These are phyloP conservation scores for Pythium brassicae DNA, from an alignment of 352 stramenopile species.

Conservation along the genomic window DNA sequence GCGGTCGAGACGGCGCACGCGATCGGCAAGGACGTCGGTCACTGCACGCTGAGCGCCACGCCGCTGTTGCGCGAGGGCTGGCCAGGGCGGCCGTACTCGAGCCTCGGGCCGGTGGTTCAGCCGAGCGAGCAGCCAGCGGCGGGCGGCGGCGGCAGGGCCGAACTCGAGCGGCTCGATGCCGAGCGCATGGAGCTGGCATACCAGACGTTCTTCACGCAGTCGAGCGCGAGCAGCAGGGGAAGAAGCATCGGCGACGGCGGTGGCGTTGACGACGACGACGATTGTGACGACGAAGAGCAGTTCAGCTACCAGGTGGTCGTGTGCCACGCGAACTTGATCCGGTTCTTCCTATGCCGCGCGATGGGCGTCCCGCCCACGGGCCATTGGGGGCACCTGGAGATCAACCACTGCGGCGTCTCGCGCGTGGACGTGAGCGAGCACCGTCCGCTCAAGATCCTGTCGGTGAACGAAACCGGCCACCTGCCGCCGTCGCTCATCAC, in stretches of 20 bases:
- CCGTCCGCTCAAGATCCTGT: slow-evolving; percentile 63
- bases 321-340: slow-evolving; percentile 82
- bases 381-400: slow-evolving; percentile 80
- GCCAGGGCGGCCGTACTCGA: slow-evolving; percentile 63
- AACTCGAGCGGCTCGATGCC: slow-evolving; percentile 38
- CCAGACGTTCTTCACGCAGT: slow-evolving; percentile 36
- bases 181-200: slow-evolving; percentile 68
- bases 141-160: neutral
- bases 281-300: slow-evolving; percentile 33
- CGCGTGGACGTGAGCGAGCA: slow-evolving; percentile 69
- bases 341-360: slow-evolving; percentile 76
- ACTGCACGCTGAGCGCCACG: slow-evolving; percentile 34
- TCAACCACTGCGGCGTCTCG: slow-evolving; percentile 82
- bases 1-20: slow-evolving; percentile 69
- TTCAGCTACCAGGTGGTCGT: slow-evolving; percentile 65
- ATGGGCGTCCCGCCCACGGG: slow-evolving; percentile 50
- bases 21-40: slow-evolving; percentile 46
- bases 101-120: slow-evolving; percentile 14
- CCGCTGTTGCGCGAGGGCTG: slow-evolving; percentile 70
- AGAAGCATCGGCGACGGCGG: neutral
- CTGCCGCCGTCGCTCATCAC: slow-evolving; percentile 72
- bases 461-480: slow-evolving; percentile 80
- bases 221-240: neutral
- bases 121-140: neutral
- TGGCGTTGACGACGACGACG: slow-evolving; percentile 23